Base-by-base conservation (phyloP, 768 basidiomycete genomes). In the Tylopilus rubrobrunneus region DNA sequence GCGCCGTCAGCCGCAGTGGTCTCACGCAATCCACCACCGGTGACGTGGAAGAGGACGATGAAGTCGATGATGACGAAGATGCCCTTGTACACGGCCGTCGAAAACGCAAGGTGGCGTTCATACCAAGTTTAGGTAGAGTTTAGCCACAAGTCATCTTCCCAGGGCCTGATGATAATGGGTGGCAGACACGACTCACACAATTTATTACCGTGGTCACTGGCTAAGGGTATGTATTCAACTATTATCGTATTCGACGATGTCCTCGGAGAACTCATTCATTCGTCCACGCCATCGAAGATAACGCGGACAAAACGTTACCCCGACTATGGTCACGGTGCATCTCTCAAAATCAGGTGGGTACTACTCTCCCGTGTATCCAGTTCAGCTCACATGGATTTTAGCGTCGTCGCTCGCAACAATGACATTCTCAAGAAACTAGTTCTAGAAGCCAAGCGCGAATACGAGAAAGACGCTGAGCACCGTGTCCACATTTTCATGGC, bases 141-240 rank as follows among this genome's bases (percentile, higher is more conserved):
- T 10, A 7, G n/a, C n/a, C 62, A 48, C 49, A 44, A 55, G 48
- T 48, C 19, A 17, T n/a, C 42, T 56, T 58, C 52, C 40, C 47
- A 48, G 14, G 56, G 10, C 36, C 37, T 51, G 53, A 53, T 62
- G 37, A 66, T 55, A 34, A 52, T 56, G 41, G 49, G 49, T 55
- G 31, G 40, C 63, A 91, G 90, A 92, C 64, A 90, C 88, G 0
- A 90, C 87, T 7, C 90, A 92, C 67, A 92, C 89, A 15, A 90
- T 92, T 52, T 92, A 89, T 75, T 92, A 92, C 76, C 83, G 82
- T 64, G 90, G 90, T 48, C 91, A 92, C 64, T 92, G 89, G 90
- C 76, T 92, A 55, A 79, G 89, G 66, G 88, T 91, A 65, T 55
- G 81, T 70, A 27, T 55, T 48, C 56, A 39, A 40, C 53, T 45